Conservation (phyloP, 2,329 filamentous ascomycete genomes). For the Ceratocystis cacaofunesta region DNA sequence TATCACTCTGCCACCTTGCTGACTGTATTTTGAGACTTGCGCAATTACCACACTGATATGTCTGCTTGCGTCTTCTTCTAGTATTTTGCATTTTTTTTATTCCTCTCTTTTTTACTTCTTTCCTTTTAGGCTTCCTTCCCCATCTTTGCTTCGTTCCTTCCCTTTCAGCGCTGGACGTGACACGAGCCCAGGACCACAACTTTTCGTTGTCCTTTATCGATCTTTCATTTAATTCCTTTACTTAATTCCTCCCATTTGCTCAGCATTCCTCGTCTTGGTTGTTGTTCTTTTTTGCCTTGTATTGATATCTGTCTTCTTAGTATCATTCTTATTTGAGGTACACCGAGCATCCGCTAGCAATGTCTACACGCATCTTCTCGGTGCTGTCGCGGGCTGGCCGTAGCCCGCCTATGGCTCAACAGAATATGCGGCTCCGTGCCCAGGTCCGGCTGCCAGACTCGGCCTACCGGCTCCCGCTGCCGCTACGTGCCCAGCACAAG, state of each 20-base stretch:
- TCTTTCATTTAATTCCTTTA: not conserved
- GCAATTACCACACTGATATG: not conserved
- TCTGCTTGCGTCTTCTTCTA: not conserved
- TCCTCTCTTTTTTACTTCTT: slow-evolving; percentile 5
- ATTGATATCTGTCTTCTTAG: not conserved
- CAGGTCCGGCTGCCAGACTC: not conserved
- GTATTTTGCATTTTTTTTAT: not conserved
- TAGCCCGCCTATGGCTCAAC: not conserved
- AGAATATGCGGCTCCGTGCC: not conserved
- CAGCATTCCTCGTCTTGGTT: not conserved
- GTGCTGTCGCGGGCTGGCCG: slow-evolving; percentile 5
- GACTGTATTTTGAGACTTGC: not conserved
- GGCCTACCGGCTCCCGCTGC: not conserved
- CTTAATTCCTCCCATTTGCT: not conserved
- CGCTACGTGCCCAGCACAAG: not conserved
- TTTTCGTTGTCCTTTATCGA: not conserved
- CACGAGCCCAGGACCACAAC: not conserved
- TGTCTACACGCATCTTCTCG: slow-evolving; percentile 6
- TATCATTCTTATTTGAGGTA: not conserved
- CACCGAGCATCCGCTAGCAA: not conserved
- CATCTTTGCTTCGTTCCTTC: not conserved
- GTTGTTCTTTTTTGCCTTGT: not conserved
- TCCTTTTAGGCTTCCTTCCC: not conserved
- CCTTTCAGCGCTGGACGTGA: not conserved
- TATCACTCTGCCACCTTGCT: not conserved